These are phyloP conservation scores for Ambrosia trifida DNA, from an alignment of 129 eudicot genomes.

Conservation along the genomic window DNA sequence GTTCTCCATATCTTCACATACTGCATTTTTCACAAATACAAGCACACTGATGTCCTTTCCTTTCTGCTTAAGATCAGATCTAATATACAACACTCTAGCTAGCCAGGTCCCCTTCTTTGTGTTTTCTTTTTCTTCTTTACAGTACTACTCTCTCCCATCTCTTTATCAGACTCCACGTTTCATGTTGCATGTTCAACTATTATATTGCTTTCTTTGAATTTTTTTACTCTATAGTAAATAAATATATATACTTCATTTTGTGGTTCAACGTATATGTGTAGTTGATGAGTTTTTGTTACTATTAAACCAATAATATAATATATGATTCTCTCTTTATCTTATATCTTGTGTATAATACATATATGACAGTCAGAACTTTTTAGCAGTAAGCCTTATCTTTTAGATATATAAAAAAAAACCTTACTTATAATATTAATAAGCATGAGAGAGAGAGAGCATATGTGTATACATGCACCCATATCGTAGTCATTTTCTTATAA, in stretches of 20 bases:
- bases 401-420: background rate
- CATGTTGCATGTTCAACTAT: constrained; percentile 21
- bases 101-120: constrained; percentile 47
- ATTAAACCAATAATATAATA: background rate
- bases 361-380: constrained; percentile 2
- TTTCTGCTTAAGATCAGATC: constrained; percentile 33
- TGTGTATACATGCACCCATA: constrained; percentile 4
- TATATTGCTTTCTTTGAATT: background rate
- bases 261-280: background rate
- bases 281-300: background rate
- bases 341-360: background rate
- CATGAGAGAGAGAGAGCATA: background rate
- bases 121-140: constrained; percentile 38
- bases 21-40: constrained; percentile 39
- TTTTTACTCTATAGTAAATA: background rate
- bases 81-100: constrained; percentile 30
- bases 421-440: background rate
- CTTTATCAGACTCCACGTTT: constrained; percentile 34
- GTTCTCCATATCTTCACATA: constrained; percentile 34
- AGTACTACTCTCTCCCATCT: constrained; percentile 36
- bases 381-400: background rate
- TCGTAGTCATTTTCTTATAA: background rate
- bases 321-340: constrained; percentile 1
- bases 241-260: background rate
- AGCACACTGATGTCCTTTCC: constrained; percentile 29